A percentile compares a stretch with the other conserved stretches of the same genome.
These are phyloP conservation scores for Stagonosporopsis vannaccii DNA, from an alignment of 2,329 filamentous ascomycete genomes.

Conservation along the genomic window DNA sequence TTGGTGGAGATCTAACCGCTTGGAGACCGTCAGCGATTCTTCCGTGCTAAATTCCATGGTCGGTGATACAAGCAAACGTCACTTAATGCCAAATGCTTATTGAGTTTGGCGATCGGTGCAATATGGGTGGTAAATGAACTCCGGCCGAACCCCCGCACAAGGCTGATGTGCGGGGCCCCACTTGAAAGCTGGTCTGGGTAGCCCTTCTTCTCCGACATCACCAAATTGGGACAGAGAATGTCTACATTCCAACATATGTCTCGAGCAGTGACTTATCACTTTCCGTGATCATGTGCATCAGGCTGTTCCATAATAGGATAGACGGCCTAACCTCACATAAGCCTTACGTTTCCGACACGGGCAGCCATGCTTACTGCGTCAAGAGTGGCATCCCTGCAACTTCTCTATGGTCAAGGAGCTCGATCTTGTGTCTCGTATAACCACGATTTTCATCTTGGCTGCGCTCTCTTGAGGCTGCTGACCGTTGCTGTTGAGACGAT, in stretches of 20 bases:
- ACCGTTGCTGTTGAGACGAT: background rate
- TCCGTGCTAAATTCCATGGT: slow-evolving; percentile 1
- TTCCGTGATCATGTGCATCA: background rate
- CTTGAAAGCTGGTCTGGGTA: background rate
- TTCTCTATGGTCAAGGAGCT: background rate
- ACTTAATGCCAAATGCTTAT: background rate
- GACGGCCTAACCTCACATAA: slow-evolving; percentile 2
- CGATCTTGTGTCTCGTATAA: background rate
- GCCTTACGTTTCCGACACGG: background rate
- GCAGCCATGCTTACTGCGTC: background rate
- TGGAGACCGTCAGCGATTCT: background rate
- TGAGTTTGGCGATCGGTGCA: background rate
- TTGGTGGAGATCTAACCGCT: background rate
- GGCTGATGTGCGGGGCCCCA: background rate
- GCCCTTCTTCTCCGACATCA: background rate
- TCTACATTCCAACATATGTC: background rate
- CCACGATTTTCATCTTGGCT: background rate
- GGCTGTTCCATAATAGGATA: background rate
- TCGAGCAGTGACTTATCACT: background rate
- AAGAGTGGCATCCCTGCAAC: background rate
- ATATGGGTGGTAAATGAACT: background rate
- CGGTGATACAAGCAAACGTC: background rate
- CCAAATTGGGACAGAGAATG: no score
- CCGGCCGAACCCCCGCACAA: background rate
- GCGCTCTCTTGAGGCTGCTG: background rate